Evolutionary conservation across 148 eudicot species (phyloP).

Genomic region (Rhododendron griersonianum): DNA sequence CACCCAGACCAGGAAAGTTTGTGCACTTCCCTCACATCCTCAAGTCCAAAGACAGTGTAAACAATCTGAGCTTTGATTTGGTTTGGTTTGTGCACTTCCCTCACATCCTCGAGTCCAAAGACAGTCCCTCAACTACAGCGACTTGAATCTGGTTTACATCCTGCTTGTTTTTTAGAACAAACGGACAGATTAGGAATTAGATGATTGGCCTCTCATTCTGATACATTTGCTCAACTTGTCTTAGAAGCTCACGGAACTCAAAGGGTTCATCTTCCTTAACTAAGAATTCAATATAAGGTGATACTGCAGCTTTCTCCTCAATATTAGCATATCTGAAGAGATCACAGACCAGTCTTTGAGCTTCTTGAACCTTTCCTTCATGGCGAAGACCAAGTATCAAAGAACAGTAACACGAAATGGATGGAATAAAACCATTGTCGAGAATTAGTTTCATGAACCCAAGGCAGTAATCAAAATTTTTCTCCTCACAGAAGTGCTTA

Average conservation of each 20-base stretch:
- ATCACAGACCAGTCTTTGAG: conserved; percentile 15
- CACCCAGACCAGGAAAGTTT: too few species aligned
- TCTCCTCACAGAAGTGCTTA: conserved; percentile 10
- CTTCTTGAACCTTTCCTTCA: conserved; percentile 22
- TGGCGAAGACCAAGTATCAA: conserved; percentile 19
- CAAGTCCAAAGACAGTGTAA: too few species aligned
- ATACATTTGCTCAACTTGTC: conserved; percentile 18
- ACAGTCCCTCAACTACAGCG: neutral
- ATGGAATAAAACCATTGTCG: conserved; percentile 9
- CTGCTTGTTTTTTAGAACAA: neutral
- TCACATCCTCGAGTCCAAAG: too few species aligned
- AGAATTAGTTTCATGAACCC: conserved; percentile 13
- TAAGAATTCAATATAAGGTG: conserved; percentile 18
- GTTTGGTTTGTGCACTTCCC: too few species aligned
- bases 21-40: too few species aligned
- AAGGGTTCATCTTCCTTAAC: conserved; percentile 19
- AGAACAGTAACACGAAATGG: conserved; percentile 6
- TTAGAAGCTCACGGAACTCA: conserved; percentile 12
- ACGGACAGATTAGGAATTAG: neutral
- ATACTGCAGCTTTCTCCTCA: conserved; percentile 22
- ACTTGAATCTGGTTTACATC: neutral
- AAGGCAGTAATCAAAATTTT: conserved; percentile 12
- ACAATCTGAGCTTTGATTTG: too few species aligned
- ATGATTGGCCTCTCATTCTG: conserved; percentile 20
- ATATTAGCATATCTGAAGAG: conserved; percentile 15